Percentiles rank a stretch among this genome's conserved stretches.
Conservation (phyloP, 1,139 yeast species). For the Taphrina sp. region DNA sequence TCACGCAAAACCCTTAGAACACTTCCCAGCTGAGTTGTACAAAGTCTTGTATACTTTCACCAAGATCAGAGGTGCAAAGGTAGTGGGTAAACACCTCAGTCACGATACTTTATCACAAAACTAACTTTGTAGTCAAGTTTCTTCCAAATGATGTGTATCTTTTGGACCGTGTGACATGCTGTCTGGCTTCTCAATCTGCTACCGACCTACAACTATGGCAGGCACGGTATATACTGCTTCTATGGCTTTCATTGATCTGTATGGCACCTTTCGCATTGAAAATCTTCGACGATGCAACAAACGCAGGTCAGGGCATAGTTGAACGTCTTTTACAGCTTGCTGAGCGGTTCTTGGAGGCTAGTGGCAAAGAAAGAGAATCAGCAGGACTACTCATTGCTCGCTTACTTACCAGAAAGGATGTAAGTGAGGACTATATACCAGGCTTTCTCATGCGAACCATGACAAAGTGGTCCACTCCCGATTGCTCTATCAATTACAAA, state of each 20-base stretch:
- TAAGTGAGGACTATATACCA: slow-evolving; percentile 31
- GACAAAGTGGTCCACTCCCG: not conserved
- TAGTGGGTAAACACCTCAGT: slow-evolving; percentile 45
- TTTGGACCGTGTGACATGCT: slow-evolving; percentile 43
- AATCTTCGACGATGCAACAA: slow-evolving; percentile 42
- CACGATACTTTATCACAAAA: not conserved
- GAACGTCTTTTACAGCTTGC: slow-evolving; percentile 47
- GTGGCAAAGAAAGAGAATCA: slow-evolving; percentile 55
- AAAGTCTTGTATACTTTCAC: slow-evolving; percentile 55
- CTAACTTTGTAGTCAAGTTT: slow-evolving; percentile 45
- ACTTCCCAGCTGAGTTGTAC: slow-evolving; percentile 7
- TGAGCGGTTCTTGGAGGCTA: slow-evolving; percentile 44
- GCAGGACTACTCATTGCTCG: slow-evolving; percentile 49
- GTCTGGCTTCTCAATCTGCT: slow-evolving; percentile 35
- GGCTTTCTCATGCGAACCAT: slow-evolving; percentile 3
- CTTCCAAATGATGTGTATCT: slow-evolving; percentile 61
- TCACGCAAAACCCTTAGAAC: not conserved
- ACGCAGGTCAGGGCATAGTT: slow-evolving; percentile 42
- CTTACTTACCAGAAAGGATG: slow-evolving; percentile 48
- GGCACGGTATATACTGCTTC: slow-evolving; percentile 56
- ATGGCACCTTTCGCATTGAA: slow-evolving; percentile 68
- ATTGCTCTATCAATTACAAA: slow-evolving; percentile 16
- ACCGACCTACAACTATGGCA: slow-evolving; percentile 49
- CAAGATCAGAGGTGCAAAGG: slow-evolving; percentile 66
- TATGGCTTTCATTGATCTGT: slow-evolving; percentile 71